Evolutionary conservation across 2,329 filamentous ascomycete genomes (phyloP), one percentile per base, ranked within the genome.

Genomic region (Arthrobotrys musiformis): DNA sequence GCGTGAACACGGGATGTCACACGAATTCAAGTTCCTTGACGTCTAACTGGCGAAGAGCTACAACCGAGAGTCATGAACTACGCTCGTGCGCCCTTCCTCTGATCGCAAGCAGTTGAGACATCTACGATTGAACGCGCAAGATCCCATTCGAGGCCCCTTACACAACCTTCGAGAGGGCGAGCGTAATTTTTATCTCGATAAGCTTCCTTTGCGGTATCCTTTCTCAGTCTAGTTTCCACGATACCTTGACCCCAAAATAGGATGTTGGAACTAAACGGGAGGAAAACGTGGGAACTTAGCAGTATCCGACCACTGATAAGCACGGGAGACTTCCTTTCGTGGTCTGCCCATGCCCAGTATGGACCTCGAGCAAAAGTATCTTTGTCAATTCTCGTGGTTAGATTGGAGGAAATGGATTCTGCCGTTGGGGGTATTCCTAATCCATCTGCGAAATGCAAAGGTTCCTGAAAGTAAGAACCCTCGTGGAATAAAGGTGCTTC

Each of bases 71-170:
- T 54, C 50, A 54, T 54, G 26, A 54, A 33, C 2, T 35, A 1
- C 15, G 28, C 6, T 33, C n/a, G 26, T 54, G 50, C 28, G 26
- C 26, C 19, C 50, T 22, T 15, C n/a, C 22, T 54, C 9, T 19
- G 11, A 8, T 54, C 26, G 50, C 50, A 35, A 54, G n/a, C 50
- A 54, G 50, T 54, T 54, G 28, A 54, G n/a, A 54, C 50, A 54
- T 30, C 5, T 28, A 50, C 24, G 9, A 28, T n/a, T 6, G 13
- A 28, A 15, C 22, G 46, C 50, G 15, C 9, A 54, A 19, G 17
- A 24, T 9, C 42, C 17, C 24, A 5, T 28, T 33, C 50, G 6
- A 8, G 26, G 15, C 35, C n/a, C 42, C 15, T 46, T 19, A 15
- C n/a, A 33, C 11, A 35, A 54, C 2, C 50, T 54, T 54, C 50